Conservation (phyloP, 441 rosid genomes). For the Bocquillonia castaneifolia region DNA sequence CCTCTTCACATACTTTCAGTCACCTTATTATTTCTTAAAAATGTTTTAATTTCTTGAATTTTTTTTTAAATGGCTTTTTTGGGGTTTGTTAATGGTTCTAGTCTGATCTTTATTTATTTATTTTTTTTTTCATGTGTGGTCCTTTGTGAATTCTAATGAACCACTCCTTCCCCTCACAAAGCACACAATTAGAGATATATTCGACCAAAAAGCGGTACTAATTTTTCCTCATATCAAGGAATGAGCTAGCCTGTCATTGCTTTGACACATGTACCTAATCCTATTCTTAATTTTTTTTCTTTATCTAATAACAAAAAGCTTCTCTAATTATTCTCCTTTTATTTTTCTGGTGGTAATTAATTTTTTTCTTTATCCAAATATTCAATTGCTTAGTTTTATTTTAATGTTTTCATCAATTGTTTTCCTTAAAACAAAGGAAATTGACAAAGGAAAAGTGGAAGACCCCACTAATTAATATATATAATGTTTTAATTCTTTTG, state of each 20-base stretch:
- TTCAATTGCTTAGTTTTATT: too few species aligned
- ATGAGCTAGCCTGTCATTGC: slow-evolving; percentile 26
- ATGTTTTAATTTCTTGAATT: background rate
- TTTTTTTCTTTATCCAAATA: too few species aligned
- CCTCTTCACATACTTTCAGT: background rate
- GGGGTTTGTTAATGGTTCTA: background rate
- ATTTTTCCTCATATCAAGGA: slow-evolving; percentile 35
- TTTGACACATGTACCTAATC: slow-evolving; percentile 25
- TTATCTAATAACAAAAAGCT: background rate
- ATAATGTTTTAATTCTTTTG: slow-evolving; percentile 1
- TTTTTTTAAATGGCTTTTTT: background rate
- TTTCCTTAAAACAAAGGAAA: too few species aligned
- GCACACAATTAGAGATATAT: slow-evolving; percentile 34
- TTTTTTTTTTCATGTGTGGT: background rate
- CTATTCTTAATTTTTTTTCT: background rate
- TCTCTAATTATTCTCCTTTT: background rate
- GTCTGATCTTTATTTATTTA: background rate
- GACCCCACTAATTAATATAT: background rate
- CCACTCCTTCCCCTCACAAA: slow-evolving; percentile 13
- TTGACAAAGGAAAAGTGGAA: background rate
- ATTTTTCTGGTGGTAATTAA: too few species aligned
- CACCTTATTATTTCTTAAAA: background rate
- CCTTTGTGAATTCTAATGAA: slow-evolving; percentile 17
- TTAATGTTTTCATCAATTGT: too few species aligned
- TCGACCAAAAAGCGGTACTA: slow-evolving; percentile 32